Evolutionary conservation across 306 rosid species (phyloP), one percentile per base, ranked within the genome.

Genomic region (Cicer bijugum): DNA sequence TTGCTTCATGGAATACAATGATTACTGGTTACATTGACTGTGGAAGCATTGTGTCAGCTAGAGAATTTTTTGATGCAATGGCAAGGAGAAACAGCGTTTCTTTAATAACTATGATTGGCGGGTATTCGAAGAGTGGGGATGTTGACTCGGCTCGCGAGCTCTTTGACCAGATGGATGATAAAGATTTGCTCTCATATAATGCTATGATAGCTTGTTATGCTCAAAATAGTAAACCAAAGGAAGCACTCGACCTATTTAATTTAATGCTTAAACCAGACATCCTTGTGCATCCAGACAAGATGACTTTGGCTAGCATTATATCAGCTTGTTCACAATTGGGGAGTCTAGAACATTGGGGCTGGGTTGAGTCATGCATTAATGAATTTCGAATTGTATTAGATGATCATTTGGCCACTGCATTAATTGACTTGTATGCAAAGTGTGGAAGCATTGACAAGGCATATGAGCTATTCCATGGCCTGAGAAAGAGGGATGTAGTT

Each of bases 161-260:
- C 66, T 89, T 89, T 56, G 85, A 77, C 58, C 80, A 79, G 84
- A 86, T 84, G 80, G 77, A 52, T 38, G 80, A 61, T 55, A 89
- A 86, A 64, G 90, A 85, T 63, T 77, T 82, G 75, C 76, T 72
- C 55, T 71, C 74, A 1, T 88, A 53, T 39, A 89, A 88, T 69
- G 91, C 93, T 58, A 85, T 89, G 89, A 82, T 91, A 67, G 88
- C 97, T 65, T 89, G 96, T 78, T 82, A 85, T 80, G 88, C 95
- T 61, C 96, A 86, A 81, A 91, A 89, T 73, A 74, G 85, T 79
- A 76, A 81, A 76, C 96, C 96, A 17, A 72, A 79, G 66, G 89
- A 88, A 76, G 92, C 93, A 47, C 82, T 91, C 69, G 88, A 78
- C 44, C 80, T 91, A 76, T 88, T 91, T 48, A 77, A 82, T 48